Evolutionary conservation across 1,284 basidiomycete genomes (phyloP), one percentile per base, ranked within the genome.

Genomic region (Cystobasidiaceae sp.): DNA sequence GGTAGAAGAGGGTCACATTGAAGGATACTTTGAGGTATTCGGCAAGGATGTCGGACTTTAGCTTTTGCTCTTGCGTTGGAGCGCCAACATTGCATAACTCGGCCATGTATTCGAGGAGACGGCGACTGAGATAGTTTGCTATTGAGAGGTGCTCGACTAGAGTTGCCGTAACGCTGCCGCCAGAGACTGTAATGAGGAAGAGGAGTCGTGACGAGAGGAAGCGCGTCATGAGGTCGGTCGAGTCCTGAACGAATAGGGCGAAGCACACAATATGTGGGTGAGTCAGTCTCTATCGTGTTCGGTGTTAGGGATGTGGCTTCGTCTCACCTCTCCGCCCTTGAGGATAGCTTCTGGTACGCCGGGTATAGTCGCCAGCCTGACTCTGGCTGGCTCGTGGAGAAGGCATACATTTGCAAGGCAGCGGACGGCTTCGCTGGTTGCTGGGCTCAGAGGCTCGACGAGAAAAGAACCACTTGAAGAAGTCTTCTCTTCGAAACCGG

Each of bases 1-100:
- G 66, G 32, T 67, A 67, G 46, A 67, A 67, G 25, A 63, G 50
- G 21, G 66, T 33, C 2, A 67, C 33, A 28, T 67, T 58, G 66
- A 63, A 67, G 9, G 46, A 19, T 25, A 67, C 52, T 39, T 67
- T 67, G 7, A 67, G 37, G 19, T 67, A 55, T 30, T 67, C 66
- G 13, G 41, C 34, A 2, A 66, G 46, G 34, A 56, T 56, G 19
- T 64, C 61, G 21, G n/a, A 19, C 11, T 33, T 28, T 32, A 49
- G 4, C 34, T 30, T 55, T 19, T n/a, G 4, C n/a, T n/a, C 17
- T 48, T 51, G n/a, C 11, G 30, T 41, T 17, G 60, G 28, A 17
- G 48, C 15, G 23, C 27, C 27, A 23, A 37, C 23, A 43, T n/a
- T 43, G 19, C 30, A 23, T 7, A 56, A 23, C 0, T 48, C 51